Percentiles rank a stretch among this genome's conserved stretches.
phyloP scores from a whole-genome alignment of 192 early-diverging fungal genomes.

The Spizellomyces punctatus region DNA sequence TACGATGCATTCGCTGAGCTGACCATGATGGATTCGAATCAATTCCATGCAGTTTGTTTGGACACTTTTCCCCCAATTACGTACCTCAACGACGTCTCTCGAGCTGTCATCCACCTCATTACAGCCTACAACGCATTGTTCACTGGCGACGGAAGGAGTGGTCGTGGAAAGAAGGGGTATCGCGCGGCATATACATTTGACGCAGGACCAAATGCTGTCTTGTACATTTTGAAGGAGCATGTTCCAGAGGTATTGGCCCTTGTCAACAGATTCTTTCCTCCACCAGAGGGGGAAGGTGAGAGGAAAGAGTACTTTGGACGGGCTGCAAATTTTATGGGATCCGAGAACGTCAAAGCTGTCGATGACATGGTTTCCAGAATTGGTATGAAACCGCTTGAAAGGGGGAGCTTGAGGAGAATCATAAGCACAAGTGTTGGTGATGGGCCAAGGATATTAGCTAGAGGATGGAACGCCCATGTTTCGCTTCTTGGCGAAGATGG shows the following conservation, averaged over 20 bases:
- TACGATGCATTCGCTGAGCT: constrained; percentile 92
- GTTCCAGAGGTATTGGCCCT: constrained; percentile 85
- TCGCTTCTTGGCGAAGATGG: constrained; percentile 67
- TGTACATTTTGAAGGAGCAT: constrained; percentile 83
- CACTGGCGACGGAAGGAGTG: constrained; percentile 10
- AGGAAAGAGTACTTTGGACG: constrained; percentile 52
- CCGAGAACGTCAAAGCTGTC: constrained; percentile 56
- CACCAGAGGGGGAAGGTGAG: constrained; percentile 16
- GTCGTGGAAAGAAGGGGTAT: constrained; percentile 42
- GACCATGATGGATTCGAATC: constrained; percentile 98
- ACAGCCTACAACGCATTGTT: constrained; percentile 79
- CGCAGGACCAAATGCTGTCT: constrained; percentile 98
- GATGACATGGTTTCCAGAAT: constrained; percentile 43
- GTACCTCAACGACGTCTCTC: constrained; percentile 95
- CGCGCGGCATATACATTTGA: constrained; percentile 98
- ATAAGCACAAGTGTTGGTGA: constrained; percentile 91
- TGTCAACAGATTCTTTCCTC: constrained; percentile 84
- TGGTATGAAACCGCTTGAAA: constrained; percentile 36
- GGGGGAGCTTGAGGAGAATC: constrained; percentile 79
- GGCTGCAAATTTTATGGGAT: constrained; percentile 39
- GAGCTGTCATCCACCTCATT: constrained; percentile 81
- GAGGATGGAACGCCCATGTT: constrained; percentile 38
- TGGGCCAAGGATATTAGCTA: constrained; percentile 82
- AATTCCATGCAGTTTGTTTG: constrained; percentile 98
- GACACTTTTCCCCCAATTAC: constrained; percentile 98